Percentiles rank a stretch among this genome's conserved stretches.
Evolutionary conservation across 768 basidiomycete genomes (phyloP).

Genomic region (Trametes elegans): DNA sequence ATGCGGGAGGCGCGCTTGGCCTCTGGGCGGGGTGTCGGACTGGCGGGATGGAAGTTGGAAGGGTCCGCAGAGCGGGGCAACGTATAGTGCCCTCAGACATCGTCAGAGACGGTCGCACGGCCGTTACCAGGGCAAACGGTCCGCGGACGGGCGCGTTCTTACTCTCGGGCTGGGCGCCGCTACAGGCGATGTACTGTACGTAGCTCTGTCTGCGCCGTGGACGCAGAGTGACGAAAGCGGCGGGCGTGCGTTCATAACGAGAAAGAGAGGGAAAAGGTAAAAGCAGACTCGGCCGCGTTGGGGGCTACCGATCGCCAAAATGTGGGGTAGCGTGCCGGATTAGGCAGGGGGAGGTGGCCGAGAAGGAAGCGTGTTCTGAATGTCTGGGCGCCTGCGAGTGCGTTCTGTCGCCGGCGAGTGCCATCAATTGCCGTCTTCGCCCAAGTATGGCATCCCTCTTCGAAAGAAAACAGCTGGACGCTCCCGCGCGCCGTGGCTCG

Average conservation of each 20-base stretch:
- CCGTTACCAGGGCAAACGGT: too few relatives aligned
- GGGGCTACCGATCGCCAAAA: not conserved
- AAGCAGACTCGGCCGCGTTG: not conserved
- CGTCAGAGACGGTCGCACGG: too few relatives aligned
- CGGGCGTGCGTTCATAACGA: too few relatives aligned
- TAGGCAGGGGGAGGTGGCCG: not conserved
- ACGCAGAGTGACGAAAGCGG: too few relatives aligned
- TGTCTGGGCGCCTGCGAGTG: not conserved
- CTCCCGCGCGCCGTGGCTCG: not conserved
- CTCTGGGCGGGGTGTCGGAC: not conserved
- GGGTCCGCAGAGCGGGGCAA: too few relatives aligned
- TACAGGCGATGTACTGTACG: too few relatives aligned
- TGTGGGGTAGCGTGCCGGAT: conserved; percentile 1
- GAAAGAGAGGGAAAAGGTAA: not conserved
- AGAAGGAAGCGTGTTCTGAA: not conserved
- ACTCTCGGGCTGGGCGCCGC: too few relatives aligned
- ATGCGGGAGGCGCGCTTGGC: not conserved
- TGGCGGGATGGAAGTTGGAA: too few relatives aligned
- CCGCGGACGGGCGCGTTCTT: too few relatives aligned
- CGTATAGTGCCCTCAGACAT: too few relatives aligned
- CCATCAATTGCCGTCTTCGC: not conserved
- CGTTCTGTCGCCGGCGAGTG: not conserved
- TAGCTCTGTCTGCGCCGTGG: too few relatives aligned
- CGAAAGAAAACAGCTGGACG: not conserved
- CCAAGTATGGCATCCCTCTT: not conserved